Evolutionary conservation across 169 alveolate genomes (phyloP).

Genomic region (Besnoitia besnoiti): DNA sequence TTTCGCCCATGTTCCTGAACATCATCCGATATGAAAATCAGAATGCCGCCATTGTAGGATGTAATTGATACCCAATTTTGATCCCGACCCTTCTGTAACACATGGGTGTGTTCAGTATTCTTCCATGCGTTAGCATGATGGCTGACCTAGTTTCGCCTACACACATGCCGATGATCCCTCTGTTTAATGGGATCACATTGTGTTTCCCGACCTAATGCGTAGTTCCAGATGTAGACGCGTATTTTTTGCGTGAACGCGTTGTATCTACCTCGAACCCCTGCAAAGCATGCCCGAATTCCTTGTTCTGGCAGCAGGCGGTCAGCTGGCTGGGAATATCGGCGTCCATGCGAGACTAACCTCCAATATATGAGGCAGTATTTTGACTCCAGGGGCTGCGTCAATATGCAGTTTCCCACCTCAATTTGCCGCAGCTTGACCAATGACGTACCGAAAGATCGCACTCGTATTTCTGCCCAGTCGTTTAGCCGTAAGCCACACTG

Average conservation of each 20-base stretch:
- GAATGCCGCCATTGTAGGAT: background rate
- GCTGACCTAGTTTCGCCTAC: slow-evolving; percentile 14
- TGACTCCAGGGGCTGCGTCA: slow-evolving; percentile 7
- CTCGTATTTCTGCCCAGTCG: slow-evolving; percentile 28
- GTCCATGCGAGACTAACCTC: background rate
- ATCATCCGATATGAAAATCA: background rate
- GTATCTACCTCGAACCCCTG: slow-evolving; percentile 23
- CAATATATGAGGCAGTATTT: background rate
- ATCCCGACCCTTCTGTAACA: slow-evolving; percentile 13
- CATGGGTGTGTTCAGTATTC: background rate
- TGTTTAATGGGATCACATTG: slow-evolving; percentile 17
- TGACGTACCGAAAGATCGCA: slow-evolving; percentile 35
- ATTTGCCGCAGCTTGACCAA: background rate
- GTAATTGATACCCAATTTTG: background rate
- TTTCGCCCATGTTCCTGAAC: slow-evolving; percentile 28
- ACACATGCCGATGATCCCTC: slow-evolving; percentile 27
- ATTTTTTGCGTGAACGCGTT: background rate
- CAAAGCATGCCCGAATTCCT: slow-evolving; percentile 5
- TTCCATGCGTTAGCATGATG: background rate
- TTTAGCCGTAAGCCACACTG: background rate
- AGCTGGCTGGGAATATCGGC: background rate
- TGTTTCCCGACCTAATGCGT: slow-evolving; percentile 25
- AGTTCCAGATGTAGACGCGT: background rate
- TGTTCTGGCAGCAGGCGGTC: slow-evolving; percentile 4
- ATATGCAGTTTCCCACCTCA: no score